Evolutionary conservation across 495 filamentous ascomycete genomes (phyloP).

Genomic region (Acidiella bohemica): DNA sequence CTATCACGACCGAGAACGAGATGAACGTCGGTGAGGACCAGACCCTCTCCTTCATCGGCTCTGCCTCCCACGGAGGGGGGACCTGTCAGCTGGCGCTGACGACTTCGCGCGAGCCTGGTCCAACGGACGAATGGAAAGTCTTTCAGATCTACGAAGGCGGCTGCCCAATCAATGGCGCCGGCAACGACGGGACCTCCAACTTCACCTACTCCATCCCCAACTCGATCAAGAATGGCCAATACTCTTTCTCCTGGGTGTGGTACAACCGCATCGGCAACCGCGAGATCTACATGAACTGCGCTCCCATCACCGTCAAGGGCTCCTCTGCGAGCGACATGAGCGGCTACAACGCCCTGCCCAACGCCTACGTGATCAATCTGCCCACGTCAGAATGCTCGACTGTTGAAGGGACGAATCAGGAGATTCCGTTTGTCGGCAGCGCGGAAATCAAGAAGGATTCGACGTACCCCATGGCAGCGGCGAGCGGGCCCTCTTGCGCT

Average conservation of each 20-base stretch:
- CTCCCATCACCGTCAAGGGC: constrained; percentile 49
- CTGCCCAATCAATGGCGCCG: constrained; percentile 46
- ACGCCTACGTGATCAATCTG: constrained; percentile 76
- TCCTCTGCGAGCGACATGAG: constrained; percentile 31
- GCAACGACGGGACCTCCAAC: constrained; percentile 28
- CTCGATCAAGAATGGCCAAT: constrained; percentile 41
- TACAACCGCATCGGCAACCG: constrained; percentile 28
- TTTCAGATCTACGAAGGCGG: constrained; percentile 68
- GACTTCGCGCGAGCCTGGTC: constrained; percentile 48
- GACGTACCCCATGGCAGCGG: constrained; percentile 1
- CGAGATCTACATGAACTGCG: constrained; percentile 93
- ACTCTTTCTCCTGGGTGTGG: constrained; percentile 45
- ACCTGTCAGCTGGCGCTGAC: constrained; percentile 76
- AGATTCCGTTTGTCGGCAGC: constrained; percentile 44
- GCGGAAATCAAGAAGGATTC: constrained; percentile 26
- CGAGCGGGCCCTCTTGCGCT: constrained; percentile 4
- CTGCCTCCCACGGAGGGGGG: constrained; percentile 69
- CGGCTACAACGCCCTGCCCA: constrained; percentile 48
- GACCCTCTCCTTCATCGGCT: constrained; percentile 49
- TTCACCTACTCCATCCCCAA: constrained; percentile 47
- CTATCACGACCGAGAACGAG: constrained; percentile 32
- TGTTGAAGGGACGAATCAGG: constrained; percentile 30
- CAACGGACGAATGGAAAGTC: constrained; percentile 54
- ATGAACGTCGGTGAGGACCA: constrained; percentile 41
- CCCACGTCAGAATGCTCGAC: constrained; percentile 37